A percentile compares a stretch with the other conserved stretches of the same genome.
Evolutionary conservation across 1,139 yeast genomes (phyloP).

Genomic region (Zygosaccharomyces pseudobailii): DNA sequence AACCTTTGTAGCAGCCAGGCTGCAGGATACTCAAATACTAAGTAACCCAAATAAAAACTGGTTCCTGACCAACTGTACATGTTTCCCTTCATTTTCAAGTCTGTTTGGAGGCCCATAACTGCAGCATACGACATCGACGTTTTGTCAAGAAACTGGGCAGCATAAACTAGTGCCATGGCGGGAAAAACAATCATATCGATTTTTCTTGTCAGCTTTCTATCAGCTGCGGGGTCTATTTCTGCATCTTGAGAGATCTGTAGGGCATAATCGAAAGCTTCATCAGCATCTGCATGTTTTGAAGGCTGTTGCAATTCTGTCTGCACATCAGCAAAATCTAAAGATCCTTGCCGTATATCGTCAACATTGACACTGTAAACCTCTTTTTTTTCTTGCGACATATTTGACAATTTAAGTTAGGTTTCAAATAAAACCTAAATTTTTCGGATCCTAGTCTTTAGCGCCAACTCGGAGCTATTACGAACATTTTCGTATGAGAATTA

Average conservation of each 20-base stretch:
- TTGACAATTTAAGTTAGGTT: no score
- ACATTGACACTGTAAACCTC: neutral
- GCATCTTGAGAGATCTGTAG: neutral
- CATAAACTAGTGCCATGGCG: neutral
- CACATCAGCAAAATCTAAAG: neutral
- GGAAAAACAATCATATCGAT: neutral
- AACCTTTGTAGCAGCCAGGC: slow-evolving; percentile 36
- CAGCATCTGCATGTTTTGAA: neutral
- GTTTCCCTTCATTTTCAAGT: slow-evolving; percentile 43
- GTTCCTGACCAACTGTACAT: slow-evolving; percentile 50
- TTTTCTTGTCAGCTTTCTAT: neutral
- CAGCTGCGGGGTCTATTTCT: neutral
- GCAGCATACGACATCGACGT: slow-evolving; percentile 40
- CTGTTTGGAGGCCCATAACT: slow-evolving; percentile 45
- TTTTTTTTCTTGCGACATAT: neutral
- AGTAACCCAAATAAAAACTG: slow-evolving; percentile 47
- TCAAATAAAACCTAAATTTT: no score
- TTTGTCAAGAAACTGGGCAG: neutral
- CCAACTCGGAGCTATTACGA: neutral
- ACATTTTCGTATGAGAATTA: neutral
- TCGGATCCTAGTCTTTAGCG: neutral
- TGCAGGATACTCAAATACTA: slow-evolving; percentile 43
- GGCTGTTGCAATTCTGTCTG: neutral
- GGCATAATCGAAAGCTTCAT: neutral
- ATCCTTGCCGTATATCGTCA: neutral